Conservation (phyloP, 768 basidiomycete genomes). For the Lactarius vividus region DNA sequence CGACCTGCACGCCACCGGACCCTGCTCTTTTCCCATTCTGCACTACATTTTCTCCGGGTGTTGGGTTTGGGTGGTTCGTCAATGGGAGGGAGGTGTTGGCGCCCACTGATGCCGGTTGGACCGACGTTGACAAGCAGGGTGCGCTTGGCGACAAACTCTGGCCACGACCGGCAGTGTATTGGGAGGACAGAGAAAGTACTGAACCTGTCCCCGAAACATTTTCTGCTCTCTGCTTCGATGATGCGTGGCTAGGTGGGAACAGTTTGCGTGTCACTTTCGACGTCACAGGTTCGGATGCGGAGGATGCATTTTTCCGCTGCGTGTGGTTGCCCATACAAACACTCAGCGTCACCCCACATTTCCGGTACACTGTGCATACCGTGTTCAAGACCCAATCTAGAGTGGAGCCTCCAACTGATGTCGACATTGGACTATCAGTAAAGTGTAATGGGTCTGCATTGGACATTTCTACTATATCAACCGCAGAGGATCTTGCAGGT, state of each 20-base stretch:
- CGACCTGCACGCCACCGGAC: constrained; percentile 48
- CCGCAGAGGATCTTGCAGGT: constrained; percentile 35
- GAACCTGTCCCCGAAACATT: constrained; percentile 43
- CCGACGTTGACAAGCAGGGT: constrained; percentile 73
- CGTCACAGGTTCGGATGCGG: constrained; percentile 40
- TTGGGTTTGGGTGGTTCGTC: constrained; percentile 68
- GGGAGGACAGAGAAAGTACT: constrained; percentile 44
- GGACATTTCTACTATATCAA: constrained; percentile 31
- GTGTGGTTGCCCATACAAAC: constrained; percentile 72
- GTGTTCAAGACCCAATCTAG: constrained; percentile 49
- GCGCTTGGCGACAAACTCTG: constrained; percentile 68
- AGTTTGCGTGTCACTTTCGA: constrained; percentile 48
- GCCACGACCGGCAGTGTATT: constrained; percentile 54
- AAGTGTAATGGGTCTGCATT: constrained; percentile 36
- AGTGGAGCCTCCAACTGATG: constrained; percentile 33
- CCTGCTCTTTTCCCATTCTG: constrained; percentile 53
- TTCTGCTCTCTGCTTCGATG: constrained; percentile 50
- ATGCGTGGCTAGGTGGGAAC: constrained; percentile 74
- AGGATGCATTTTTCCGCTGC: constrained; percentile 49
- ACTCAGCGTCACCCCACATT: constrained; percentile 44
- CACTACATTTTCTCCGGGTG: constrained; percentile 68
- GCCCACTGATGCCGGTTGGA: constrained; percentile 54
- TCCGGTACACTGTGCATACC: constrained; percentile 48
- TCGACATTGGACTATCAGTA: constrained; percentile 44
- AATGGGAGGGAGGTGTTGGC: constrained; percentile 52